Evolutionary conservation across 1,139 yeast genomes (phyloP).

Genomic region (Kodamaea derodonti): DNA sequence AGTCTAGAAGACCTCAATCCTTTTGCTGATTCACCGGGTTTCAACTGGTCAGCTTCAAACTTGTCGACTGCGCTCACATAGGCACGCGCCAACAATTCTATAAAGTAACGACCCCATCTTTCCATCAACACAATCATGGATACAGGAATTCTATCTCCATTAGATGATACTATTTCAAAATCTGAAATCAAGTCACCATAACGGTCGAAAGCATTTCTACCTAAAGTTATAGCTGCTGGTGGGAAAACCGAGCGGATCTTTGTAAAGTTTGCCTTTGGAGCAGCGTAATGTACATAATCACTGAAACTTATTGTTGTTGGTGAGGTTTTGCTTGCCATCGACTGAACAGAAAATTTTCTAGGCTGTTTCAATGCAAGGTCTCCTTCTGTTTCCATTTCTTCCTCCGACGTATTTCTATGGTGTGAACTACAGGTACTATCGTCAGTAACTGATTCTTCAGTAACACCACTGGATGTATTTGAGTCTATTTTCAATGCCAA

Average conservation of each 20-base stretch:
- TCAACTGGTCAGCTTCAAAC: conserved; percentile 33
- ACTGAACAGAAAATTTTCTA: conserved; percentile 15
- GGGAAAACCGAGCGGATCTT: conserved; percentile 68
- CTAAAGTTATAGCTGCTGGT: conserved; percentile 71
- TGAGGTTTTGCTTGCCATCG: conserved; percentile 12
- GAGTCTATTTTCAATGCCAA: conserved; percentile 4
- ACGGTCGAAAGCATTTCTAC: conserved; percentile 68
- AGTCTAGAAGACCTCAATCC: conserved; percentile 7
- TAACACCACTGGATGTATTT: conserved; percentile 6
- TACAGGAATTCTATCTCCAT: conserved; percentile 62
- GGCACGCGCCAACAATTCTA: conserved; percentile 55
- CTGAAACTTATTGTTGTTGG: conserved; percentile 44
- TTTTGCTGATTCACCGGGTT: conserved; percentile 1
- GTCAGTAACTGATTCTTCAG: conserved; percentile 13
- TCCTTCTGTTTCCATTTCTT: conserved; percentile 11
- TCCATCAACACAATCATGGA: conserved; percentile 58
- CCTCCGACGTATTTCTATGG: conserved; percentile 10
- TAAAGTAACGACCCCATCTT: conserved; percentile 74
- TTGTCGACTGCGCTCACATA: conserved; percentile 56
- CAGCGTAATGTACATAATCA: conserved; percentile 72
- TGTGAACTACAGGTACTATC: conserved; percentile 14
- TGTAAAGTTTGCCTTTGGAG: conserved; percentile 64
- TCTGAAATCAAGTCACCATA: conserved; percentile 63
- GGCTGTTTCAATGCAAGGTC: conserved; percentile 9
- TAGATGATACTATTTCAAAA: conserved; percentile 64